These are phyloP conservation scores for Coemansia sp. DNA, from an alignment of 371 early-diverging fungal species.

Conservation along the genomic window DNA sequence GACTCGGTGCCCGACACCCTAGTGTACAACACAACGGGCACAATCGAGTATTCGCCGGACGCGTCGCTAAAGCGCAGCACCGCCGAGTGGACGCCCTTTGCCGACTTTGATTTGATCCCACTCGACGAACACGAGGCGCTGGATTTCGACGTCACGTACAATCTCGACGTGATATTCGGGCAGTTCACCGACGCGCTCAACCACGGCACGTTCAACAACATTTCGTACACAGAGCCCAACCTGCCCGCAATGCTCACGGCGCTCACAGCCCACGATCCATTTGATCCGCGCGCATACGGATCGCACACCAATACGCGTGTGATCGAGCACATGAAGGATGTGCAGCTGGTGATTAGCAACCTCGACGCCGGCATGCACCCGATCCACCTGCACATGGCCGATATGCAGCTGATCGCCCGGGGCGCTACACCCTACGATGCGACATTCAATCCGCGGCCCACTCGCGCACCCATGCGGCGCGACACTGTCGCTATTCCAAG, in stretches of 20 bases:
- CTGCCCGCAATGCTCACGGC: constrained; percentile 70
- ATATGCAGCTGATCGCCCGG: constrained; percentile 65
- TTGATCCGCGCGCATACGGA: constrained; percentile 62
- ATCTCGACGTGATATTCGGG: too few species aligned
- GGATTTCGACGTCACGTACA: too few species aligned
- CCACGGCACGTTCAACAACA: background rate
- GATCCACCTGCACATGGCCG: constrained; percentile 85
- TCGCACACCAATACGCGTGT: constrained; percentile 30
- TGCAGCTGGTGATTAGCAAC: constrained; percentile 67
- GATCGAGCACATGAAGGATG: constrained; percentile 54
- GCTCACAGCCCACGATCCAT: constrained; percentile 56
- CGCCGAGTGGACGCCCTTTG: too few species aligned
- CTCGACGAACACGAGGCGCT: too few species aligned
- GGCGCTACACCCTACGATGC: constrained; percentile 17
- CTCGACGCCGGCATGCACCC: constrained; percentile 65
- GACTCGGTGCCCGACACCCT: constrained; percentile 5
- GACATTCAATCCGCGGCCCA: constrained; percentile 31
- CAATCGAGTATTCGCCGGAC: constrained; percentile 6
- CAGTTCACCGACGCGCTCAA: background rate
- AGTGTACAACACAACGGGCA: background rate
- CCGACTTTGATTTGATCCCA: too few species aligned
- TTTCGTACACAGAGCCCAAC: constrained; percentile 51
- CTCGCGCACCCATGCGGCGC: constrained; percentile 53
- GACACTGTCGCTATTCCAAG: constrained; percentile 65
- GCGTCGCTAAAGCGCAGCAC: background rate